phyloP scores from a whole-genome alignment of 2,329 filamentous ascomycete species.

The Dactylellina cionopaga region DNA sequence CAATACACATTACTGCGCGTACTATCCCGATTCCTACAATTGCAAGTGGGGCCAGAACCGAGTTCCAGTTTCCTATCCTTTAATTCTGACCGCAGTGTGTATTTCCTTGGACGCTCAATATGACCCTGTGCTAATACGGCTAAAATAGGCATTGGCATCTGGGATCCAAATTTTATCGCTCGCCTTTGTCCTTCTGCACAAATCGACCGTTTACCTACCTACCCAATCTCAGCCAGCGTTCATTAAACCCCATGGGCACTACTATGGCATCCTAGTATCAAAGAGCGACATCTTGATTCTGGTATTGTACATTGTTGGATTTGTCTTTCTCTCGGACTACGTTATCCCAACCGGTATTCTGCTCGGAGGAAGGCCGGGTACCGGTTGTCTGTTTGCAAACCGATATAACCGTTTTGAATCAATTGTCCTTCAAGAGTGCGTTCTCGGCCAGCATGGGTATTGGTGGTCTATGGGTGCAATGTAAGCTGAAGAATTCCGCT shows the following conservation, averaged over 20 bases:
- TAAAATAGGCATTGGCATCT: not conserved
- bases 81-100: not conserved
- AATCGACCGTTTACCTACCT: not conserved
- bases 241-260: not conserved
- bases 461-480: slow-evolving; percentile 10
- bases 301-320: not conserved
- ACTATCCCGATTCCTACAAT: not conserved
- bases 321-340: slow-evolving; percentile 2
- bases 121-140: not conserved
- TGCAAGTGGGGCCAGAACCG: not conserved
- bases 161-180: not conserved
- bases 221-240: not conserved
- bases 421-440: not conserved
- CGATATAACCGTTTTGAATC: not conserved
- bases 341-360: not conserved
- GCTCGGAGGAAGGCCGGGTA: not conserved
- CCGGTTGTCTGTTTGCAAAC: not conserved
- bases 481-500: slow-evolving; percentile 1
- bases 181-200: not conserved
- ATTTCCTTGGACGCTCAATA: no score
- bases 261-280: not conserved
- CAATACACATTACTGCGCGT: slow-evolving; percentile 5
- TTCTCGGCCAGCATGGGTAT: slow-evolving; percentile 4
- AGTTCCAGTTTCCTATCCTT: not conserved
- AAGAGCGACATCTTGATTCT: not conserved